Conservation (phyloP, 169 alveolate genomes). For the Plasmodium yoelii region DNA sequence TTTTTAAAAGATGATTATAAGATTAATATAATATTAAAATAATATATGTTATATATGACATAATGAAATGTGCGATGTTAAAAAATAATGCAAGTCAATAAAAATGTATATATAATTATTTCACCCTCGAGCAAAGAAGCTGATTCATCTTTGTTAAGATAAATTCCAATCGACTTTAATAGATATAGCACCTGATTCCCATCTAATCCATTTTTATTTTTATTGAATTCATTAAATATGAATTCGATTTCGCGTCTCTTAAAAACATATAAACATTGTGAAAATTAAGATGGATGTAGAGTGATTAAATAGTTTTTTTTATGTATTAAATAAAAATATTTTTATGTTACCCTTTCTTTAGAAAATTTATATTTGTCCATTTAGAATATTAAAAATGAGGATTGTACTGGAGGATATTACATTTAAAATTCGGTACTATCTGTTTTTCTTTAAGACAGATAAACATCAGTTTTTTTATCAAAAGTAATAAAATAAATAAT, state of each 20-base stretch:
- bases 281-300: conserved; percentile 8
- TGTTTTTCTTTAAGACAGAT: neutral
- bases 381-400: conserved; percentile 27
- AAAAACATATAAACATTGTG: conserved; percentile 9
- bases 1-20: conserved; percentile 24
- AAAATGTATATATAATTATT: conserved; percentile 15
- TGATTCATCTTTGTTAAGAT: conserved; percentile 63
- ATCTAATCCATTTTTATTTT: conserved; percentile 48
- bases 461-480: neutral
- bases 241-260: conserved; percentile 68
- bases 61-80: conserved; percentile 15
- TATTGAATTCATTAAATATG: conserved; percentile 70
- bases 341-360: conserved; percentile 72
- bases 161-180: conserved; percentile 58
- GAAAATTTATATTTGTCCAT: conserved; percentile 62
- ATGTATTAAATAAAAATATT: conserved; percentile 7
- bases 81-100: conserved; percentile 26
- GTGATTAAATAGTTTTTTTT: neutral
- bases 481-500: neutral
- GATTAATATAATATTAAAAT: conserved; percentile 24
- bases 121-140: conserved; percentile 61
- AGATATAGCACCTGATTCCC: conserved; percentile 48
- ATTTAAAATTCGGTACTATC: neutral
- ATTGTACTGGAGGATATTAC: conserved; percentile 13
- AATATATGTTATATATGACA: conserved; percentile 6